Base-by-base conservation (phyloP, 208 protist species). In the Trypanosomatidae sp. region DNA sequence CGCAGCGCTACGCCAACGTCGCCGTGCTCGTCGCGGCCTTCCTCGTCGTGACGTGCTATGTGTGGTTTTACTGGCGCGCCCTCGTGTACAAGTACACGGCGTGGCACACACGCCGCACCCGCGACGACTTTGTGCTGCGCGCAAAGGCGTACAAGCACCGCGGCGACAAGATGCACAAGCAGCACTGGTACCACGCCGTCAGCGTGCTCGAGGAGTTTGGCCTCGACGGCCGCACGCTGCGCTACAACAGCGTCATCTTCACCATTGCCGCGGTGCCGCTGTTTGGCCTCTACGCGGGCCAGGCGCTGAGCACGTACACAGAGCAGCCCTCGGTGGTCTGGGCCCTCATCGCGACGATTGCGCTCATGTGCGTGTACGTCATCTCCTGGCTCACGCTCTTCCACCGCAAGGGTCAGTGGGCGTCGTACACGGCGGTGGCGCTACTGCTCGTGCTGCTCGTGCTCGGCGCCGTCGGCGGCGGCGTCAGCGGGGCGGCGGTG, bases 161-260 rank as follows among this genome's bases (percentile, higher is more conserved):
- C 19, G 49, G 46, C 0, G 44, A 65, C 6, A 78, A 77, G 48
- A 58, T 75, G 57, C 32, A 46, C 33, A 89, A 86, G 48, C 65
- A 52, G 22, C 79, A 81, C 56, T 93, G 84, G 84, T 89, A 93
- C 48, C 73, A 93, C 48, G 71, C 79, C 1, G 64, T 48, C 11
- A 83, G 61, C 1, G 65, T 86, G 15, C 55, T 93, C 7, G 84
- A 93, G 48, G 79, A 93, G 57, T 93, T 77, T 45, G 84, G 84
- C 32, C 21, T 93, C n/a, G 84, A 93, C 53, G 51, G 61, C 7
- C 50, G 61, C 8, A 86, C 77, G 37, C 45, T 89, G 6, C 57
- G 68, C 27, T 80, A 68, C 56, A 88, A 88, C 54, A 55, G 61
- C 4, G 42, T 88, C 35, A 64, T 89, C 6, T 85, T 88, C 43